Base-by-base conservation (phyloP, 2,329 filamentous ascomycete species). In the Colletotrichum tanaceti region DNA sequence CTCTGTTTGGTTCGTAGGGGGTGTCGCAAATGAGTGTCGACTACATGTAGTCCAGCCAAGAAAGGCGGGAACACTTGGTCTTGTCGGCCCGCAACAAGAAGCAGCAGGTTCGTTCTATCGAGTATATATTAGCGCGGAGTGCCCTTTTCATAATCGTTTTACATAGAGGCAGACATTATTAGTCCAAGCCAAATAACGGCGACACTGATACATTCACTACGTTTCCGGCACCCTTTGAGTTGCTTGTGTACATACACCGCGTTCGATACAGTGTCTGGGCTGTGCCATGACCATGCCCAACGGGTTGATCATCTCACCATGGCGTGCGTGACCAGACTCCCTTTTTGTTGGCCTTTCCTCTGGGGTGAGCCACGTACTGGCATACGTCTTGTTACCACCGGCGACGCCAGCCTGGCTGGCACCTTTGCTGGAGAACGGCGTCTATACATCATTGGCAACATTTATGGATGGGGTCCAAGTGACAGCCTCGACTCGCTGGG, bases 101-200 rank as follows among this genome's bases (percentile, higher is more conserved):
- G 32, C 32, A 32, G 32, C 7, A 10, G 24, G 44, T 28, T 59
- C 46, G 44, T 28, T 59, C 46, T 64, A 58, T 59, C 41, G 22
- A 59, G 61, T 65, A 65, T 59, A 68, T 58, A 66, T 43, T 64
- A 65, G 53, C 65, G 53, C 64, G 38, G 39, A 28, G 53, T 49
- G 44, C 28, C 22, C 44, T n/a, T 28, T 20, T 18, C 32, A 18
- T 28, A 16, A 41, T n/a, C 44, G 18, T 39, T 53, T 58, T 68
- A 59, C 41, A 64, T 64, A 59, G 60, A 39, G 39, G 47, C 47
- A 24, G 61, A 49, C 47, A 22, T 47, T 54, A n/a, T 65, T 50
- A 60, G 60, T 68, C 22, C 43, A 35, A 32, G 47, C 46, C 46
- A 47, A 43, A 59, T 58, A 54, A 68, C 65, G 53, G 58, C 53